Conservation (phyloP, 176 grass and related monocot species). For the Luzula sylvatica region DNA sequence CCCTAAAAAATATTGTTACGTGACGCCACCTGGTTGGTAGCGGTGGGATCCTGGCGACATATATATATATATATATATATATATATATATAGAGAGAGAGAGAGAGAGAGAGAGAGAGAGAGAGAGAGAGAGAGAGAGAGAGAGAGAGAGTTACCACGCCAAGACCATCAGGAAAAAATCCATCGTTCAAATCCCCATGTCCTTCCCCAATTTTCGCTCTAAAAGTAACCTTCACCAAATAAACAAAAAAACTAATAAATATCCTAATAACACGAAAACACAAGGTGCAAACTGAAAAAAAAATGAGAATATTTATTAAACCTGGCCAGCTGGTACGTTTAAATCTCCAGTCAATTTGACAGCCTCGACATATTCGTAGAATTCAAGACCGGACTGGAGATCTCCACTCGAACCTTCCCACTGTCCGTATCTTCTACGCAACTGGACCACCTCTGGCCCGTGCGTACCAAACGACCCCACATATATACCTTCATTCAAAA, state of each 20-base stretch:
- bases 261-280: slow-evolving; percentile 6
- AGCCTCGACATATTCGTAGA: slow-evolving; percentile 97
- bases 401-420: slow-evolving; percentile 49
- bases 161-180: slow-evolving; percentile 77
- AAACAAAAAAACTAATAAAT: neutral
- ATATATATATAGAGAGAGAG: slow-evolving; percentile 5
- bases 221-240: slow-evolving; percentile 59
- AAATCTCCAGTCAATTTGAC: slow-evolving; percentile 97
- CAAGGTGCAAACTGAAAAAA: slow-evolving; percentile 3
- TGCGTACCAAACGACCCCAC: slow-evolving; percentile 95
- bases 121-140: neutral
- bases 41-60: neutral
- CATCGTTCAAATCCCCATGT: slow-evolving; percentile 53
- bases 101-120: neutral
- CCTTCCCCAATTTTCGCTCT: slow-evolving; percentile 90
- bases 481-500: slow-evolving; percentile 55
- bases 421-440: slow-evolving; percentile 69
- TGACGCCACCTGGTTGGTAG: neutral
- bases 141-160: slow-evolving; percentile 97
- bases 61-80: neutral
- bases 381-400: slow-evolving; percentile 33
- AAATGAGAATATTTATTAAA: slow-evolving; percentile 11
- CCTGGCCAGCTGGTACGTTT: slow-evolving; percentile 92
- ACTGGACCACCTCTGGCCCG: slow-evolving; percentile 89
- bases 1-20: no score